These are phyloP conservation scores for Geranium incanum DNA, from an alignment of 441 rosid species.

Conservation along the genomic window DNA sequence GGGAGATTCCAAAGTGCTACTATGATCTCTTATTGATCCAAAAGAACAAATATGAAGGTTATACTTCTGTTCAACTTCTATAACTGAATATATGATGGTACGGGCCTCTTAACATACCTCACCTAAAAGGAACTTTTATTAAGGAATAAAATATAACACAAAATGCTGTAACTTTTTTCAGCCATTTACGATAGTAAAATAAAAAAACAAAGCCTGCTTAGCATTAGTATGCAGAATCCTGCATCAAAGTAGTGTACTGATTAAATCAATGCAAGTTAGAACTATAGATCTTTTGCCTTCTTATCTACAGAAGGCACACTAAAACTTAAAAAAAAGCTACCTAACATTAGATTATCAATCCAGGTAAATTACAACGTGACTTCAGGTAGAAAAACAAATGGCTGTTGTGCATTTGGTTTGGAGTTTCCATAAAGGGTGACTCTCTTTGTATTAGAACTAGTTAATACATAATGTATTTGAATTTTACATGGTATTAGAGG, in stretches of 20 bases:
- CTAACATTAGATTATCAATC: background rate
- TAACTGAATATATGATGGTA: too few relatives aligned
- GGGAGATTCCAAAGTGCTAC: background rate
- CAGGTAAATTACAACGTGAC: background rate
- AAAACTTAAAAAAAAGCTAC: background rate
- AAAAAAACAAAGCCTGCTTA: background rate
- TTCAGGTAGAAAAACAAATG: background rate
- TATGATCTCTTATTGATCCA: background rate
- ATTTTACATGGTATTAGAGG: too few relatives aligned
- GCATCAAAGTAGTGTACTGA: background rate
- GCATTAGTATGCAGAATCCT: background rate
- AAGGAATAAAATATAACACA: too few relatives aligned
- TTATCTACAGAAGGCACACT: background rate
- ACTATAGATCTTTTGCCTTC: background rate
- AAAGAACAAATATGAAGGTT: too few relatives aligned
- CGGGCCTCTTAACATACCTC: too few relatives aligned
- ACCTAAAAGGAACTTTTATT: too few relatives aligned
- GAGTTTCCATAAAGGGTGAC: background rate
- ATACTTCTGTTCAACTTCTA: too few relatives aligned
- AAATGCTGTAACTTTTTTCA: too few relatives aligned
- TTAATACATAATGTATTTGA: too few relatives aligned
- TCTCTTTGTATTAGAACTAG: too few relatives aligned
- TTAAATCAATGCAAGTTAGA: background rate
- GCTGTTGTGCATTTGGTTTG: background rate
- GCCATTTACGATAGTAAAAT: too few relatives aligned